These are phyloP conservation scores for Microthlaspi erraticum DNA, from an alignment of 345 rosid genomes.

Conservation along the genomic window DNA sequence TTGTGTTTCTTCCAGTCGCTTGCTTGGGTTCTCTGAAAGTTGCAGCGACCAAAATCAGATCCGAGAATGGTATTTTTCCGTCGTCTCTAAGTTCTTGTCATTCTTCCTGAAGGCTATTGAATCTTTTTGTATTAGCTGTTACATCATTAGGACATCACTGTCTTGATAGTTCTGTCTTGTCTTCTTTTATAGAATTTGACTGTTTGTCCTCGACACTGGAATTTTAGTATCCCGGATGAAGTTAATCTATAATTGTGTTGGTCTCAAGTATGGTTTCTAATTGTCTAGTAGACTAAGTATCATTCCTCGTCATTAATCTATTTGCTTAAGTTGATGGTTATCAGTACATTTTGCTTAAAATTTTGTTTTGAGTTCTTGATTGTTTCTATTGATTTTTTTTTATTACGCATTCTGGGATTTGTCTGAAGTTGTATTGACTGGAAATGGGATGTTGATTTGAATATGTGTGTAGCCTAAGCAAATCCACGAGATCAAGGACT, in stretches of 20 bases:
- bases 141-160: background rate
- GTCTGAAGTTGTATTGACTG: background rate
- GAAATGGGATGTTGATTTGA: background rate
- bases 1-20: constrained; percentile 1
- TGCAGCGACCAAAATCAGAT: constrained; percentile 30
- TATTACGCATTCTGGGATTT: background rate
- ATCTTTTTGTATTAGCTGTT: background rate
- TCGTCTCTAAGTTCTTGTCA: background rate
- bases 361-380: background rate
- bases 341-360: background rate
- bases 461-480: constrained; percentile 57
- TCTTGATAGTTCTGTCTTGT: background rate
- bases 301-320: background rate
- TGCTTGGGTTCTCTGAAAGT: constrained; percentile 15
- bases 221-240: background rate
- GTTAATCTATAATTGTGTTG: background rate
- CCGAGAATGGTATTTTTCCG: constrained; percentile 39
- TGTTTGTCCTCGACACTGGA: background rate
- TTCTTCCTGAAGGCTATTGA: background rate
- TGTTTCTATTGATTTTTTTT: background rate
- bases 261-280: background rate
- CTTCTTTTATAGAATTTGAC: background rate
- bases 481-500: constrained; percentile 71
- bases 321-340: background rate
- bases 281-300: background rate